Conservation (phyloP, 2,329 filamentous ascomycete genomes). For the Diplocarpon rosae region DNA sequence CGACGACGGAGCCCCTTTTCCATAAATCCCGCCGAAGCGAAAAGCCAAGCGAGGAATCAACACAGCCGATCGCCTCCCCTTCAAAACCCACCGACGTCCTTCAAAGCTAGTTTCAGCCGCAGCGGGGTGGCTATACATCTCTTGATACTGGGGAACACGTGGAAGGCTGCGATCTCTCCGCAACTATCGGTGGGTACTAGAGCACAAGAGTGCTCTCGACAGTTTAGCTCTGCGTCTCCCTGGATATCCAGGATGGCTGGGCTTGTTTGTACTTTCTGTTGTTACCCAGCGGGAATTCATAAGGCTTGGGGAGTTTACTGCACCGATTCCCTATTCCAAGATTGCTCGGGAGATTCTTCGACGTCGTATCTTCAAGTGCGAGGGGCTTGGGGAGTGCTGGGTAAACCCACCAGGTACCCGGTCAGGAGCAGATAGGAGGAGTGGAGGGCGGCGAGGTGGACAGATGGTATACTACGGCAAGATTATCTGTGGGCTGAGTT, state of each 20-base stretch:
- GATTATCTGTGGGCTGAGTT: conserved; percentile 17
- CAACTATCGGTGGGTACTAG: too few species aligned
- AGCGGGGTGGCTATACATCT: too few species aligned
- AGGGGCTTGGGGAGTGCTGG: conserved; percentile 4
- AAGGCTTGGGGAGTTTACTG: neutral
- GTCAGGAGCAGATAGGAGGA: conserved; percentile 13
- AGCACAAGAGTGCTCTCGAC: too few species aligned
- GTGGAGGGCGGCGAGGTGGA: conserved; percentile 21
- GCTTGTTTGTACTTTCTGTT: neutral
- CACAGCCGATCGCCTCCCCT: too few species aligned
- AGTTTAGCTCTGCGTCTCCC: too few species aligned
- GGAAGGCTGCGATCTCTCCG: too few species aligned
- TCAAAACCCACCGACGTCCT: too few species aligned
- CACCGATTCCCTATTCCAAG: neutral
- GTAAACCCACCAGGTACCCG: conserved; percentile 11
- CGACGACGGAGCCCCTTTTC: too few species aligned
- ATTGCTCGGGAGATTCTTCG: conserved; percentile 5
- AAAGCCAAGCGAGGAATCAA: too few species aligned
- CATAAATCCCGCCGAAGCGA: too few species aligned
- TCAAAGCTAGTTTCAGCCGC: too few species aligned
- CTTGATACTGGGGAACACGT: too few species aligned
- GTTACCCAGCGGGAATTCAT: neutral
- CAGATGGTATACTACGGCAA: conserved; percentile 15
- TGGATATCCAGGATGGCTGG: neutral
- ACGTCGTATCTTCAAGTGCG: conserved; percentile 10